Evolutionary conservation across 1,139 yeast species (phyloP).

Genomic region (Candida tropicalis): DNA sequence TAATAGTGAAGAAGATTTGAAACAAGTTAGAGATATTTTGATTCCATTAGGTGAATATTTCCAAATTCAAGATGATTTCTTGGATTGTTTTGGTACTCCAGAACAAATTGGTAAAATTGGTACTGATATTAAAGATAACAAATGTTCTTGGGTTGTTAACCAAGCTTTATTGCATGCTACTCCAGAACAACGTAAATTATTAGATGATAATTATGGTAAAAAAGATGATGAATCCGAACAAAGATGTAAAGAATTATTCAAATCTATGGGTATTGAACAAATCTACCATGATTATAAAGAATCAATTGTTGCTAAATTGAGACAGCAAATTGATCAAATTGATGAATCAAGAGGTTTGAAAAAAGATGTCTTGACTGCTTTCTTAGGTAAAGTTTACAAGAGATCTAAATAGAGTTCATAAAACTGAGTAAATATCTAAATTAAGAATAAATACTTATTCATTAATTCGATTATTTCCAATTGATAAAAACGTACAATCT

Average conservation of each 20-base stretch:
- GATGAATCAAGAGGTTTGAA: conserved; percentile 95
- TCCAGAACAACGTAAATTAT: conserved; percentile 76
- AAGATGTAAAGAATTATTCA: conserved; percentile 72
- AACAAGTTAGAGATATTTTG: conserved; percentile 86
- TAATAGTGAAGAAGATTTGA: conserved; percentile 67
- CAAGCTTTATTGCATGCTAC: conserved; percentile 82
- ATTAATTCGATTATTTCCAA: no score
- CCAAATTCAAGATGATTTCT: conserved; percentile 97
- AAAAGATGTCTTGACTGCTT: conserved; percentile 77
- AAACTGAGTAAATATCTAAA: not conserved
- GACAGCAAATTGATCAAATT: conserved; percentile 60
- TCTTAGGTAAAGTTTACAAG: conserved; percentile 90
- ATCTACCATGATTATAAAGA: conserved; percentile 85
- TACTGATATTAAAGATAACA: conserved; percentile 97
- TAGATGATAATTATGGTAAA: conserved; percentile 89
- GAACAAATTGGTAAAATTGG: conserved; percentile 98
- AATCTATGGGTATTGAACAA: conserved; percentile 69
- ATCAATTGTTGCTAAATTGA: conserved; percentile 64
- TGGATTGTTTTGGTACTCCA: conserved; percentile 97
- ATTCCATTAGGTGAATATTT: conserved; percentile 97
- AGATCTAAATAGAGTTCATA: conserved; percentile 65
- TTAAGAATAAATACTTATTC: not conserved
- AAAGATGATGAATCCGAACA: conserved; percentile 74
- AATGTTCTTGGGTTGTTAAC: conserved; percentile 97
- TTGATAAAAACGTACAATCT: no score